Base-by-base conservation (phyloP, 495 filamentous ascomycete genomes). In the Penicillium fimorum region DNA sequence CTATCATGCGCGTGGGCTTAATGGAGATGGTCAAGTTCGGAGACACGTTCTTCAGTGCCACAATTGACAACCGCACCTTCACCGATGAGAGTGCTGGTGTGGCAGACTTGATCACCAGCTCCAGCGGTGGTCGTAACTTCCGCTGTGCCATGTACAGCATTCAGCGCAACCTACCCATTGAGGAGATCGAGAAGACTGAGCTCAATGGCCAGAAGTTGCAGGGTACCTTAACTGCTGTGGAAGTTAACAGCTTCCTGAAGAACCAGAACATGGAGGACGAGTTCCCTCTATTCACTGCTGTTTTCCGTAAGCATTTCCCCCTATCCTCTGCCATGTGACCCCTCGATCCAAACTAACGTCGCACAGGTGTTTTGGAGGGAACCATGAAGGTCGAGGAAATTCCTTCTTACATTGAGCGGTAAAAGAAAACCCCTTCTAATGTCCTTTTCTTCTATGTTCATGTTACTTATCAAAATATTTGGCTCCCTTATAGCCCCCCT, bases 131-230 rank as follows among this genome's bases (percentile, higher is more conserved):
- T 25, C 82, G 95, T 25, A 99, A 99, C 70, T 94, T 90, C 80
- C 84, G 90, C 47, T 97, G 92, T 68, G 94, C 95, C 33, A 95
- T 88, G 82, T 84, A 92, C 76, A 87, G 87, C 13, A 82, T 96
- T 29, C 82, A 94, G 81, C 82, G 86, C 61, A 86, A 87, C 37
- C 80, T 90, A 54, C 80, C 83, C 38, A 88, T 99, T 43, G 85
- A 87, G 55, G 90, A 97, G 76, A 81, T 99, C 55, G 95, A 97
- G 81, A 79, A 82, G 67, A 79, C 80, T 40, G 92, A 96, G 72
- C 79, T 99, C 57, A 99, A 99, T 69, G 95, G 95, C 32, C 95
- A 99, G 81, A 96, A 92, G 76, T 75, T 99, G 60, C 95, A 97
- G 71, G 95, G 95, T 17, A 96, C 90, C 6, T 85, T 86, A 65